Evolutionary conservation across 1,284 basidiomycete genomes (phyloP), one percentile per base, ranked within the genome.

Genomic region (Cutaneotrichosporon arboriforme): DNA sequence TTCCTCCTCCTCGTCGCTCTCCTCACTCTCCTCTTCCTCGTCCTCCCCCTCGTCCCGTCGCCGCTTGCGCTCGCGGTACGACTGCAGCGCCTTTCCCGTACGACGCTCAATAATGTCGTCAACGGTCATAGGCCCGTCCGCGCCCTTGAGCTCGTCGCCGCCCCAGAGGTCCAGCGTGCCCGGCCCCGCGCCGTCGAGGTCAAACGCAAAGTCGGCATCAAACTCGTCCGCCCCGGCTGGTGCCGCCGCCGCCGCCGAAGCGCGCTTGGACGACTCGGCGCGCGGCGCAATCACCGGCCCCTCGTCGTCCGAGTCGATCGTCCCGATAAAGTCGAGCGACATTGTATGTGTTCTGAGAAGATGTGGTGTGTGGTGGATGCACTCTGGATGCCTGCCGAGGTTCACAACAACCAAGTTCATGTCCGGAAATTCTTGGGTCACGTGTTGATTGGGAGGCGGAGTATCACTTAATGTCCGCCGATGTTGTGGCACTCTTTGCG

Each of bases 101-200:
- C 85, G 79, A 53, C 85, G 79, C 43, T 84, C 84, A 65, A 93
- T 91, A 61, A 94, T 96, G 67, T 96, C 90, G 74, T 96, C 89
- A 10, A 97, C 85, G 41, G 87, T 90, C 45, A 96, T 82, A 14
- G 86, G 84, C 66, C 80, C 80, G 12, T 83, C 83, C 1, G 50
- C 52, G 38, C 62, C 65, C 43, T 58, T 55, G 12, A 68, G 60
- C 54, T 68, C 59, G 47, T 74, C 70, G 10, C 63, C 66, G 42
- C 67, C 72, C 72, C 70, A 73, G 5, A 66, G 47, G 50, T 70
- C 67, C 17, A 69, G 49, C 2, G 61, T 66, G 17, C 60, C 48
- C 45, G 66, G 60, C 10, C 83, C 82, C 62, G 89, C 85, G 22
- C 81, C 85, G 34, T 81, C 81, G 17, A 86, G 66, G 72, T 92